These are phyloP conservation scores for Spirogloea muscicola DNA, from an alignment of 139 green algal genomes.

Conservation along the genomic window DNA sequence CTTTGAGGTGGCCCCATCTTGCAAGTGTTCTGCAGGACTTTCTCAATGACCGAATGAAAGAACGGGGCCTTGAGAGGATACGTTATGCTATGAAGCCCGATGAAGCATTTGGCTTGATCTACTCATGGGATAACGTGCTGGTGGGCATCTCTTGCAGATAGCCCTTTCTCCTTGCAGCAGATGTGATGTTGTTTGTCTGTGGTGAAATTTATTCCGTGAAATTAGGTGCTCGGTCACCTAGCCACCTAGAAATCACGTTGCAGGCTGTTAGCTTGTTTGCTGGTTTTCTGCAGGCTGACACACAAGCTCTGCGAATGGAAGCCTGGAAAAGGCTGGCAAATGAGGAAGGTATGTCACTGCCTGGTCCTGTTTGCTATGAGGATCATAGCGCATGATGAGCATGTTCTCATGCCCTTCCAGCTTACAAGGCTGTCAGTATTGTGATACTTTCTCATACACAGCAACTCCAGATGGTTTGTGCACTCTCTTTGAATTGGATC, in stretches of 20 bases:
- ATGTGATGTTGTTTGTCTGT: background rate
- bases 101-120: conserved; percentile 74
- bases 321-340: conserved; percentile 66
- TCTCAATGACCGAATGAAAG: conserved; percentile 72
- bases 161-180: background rate
- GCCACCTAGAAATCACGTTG: too few species aligned
- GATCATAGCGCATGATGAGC: too few species aligned
- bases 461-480: too few species aligned
- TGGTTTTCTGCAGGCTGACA: conserved; percentile 47
- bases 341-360: conserved; percentile 38
- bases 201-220: too few species aligned
- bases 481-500: too few species aligned
- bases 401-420: too few species aligned
- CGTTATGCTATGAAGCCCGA: conserved; percentile 62
- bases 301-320: conserved; percentile 41
- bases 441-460: too few species aligned
- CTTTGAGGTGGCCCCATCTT: too few species aligned
- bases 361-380: too few species aligned
- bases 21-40: conserved; percentile 18
- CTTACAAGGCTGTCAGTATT: too few species aligned
- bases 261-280: too few species aligned
- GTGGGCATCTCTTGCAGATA: conserved; percentile 9
- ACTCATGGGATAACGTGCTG: conserved; percentile 48
- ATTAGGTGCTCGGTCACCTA: too few species aligned
- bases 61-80: conserved; percentile 56